Evolutionary conservation across 208 protist species (phyloP).

Genomic region (Kentomonas sorsogonicus): DNA sequence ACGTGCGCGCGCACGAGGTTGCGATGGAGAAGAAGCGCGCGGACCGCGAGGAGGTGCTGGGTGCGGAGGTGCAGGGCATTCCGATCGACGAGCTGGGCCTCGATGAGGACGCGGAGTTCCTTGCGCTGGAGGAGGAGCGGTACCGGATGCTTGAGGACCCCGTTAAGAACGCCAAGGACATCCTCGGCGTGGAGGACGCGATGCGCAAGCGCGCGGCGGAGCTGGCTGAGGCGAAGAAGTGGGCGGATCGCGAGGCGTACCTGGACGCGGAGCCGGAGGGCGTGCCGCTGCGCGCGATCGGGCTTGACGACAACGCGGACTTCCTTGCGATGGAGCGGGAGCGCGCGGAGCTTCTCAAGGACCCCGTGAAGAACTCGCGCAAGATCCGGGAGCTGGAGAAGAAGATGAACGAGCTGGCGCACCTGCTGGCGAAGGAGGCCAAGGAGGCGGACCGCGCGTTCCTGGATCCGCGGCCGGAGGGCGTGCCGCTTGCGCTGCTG

Average conservation of each 20-base stretch:
- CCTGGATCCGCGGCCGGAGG: conserved; percentile 13
- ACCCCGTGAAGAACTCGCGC: conserved; percentile 14
- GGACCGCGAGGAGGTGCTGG: neutral
- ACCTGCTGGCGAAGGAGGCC: conserved; percentile 10
- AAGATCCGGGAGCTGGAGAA: conserved; percentile 16
- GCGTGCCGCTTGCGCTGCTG: conserved; percentile 10
- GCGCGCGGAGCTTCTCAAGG: conserved; percentile 10
- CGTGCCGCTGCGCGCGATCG: conserved; percentile 21
- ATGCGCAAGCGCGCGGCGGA: no score
- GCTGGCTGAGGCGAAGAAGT: no score
- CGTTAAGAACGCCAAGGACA: no score
- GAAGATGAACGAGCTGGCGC: conserved; percentile 15
- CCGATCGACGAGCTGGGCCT: conserved; percentile 12
- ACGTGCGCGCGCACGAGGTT: conserved; percentile 22
- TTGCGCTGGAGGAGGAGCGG: no score
- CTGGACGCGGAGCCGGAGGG: no score
- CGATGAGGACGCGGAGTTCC: no score
- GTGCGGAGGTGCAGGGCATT: neutral
- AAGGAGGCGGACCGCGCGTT: conserved; percentile 2
- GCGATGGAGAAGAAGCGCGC: conserved; percentile 24
- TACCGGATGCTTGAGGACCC: no score
- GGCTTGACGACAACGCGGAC: conserved; percentile 20
- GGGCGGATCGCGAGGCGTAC: no score
- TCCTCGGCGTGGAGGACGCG: no score
- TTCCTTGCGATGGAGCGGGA: conserved; percentile 11